phyloP scores from a whole-genome alignment of 805 yeast genomes.

The Myxozyma mucilagina region DNA sequence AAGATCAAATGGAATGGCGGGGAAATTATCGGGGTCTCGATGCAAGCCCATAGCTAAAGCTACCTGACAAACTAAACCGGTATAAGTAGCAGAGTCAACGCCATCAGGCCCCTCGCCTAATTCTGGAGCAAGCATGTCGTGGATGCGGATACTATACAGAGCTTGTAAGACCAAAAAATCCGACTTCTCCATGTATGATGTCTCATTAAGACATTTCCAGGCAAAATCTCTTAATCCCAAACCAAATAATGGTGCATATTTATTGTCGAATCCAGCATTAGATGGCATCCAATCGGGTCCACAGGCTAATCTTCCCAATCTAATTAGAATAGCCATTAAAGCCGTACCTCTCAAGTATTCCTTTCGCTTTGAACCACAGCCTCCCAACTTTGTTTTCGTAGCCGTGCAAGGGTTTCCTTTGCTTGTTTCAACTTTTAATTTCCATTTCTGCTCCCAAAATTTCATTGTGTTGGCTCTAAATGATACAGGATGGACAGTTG shows the following conservation, averaged over 20 bases:
- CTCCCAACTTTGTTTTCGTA: neutral
- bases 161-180: constrained; percentile 23
- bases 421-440: neutral
- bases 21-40: constrained; percentile 35
- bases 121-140: constrained; percentile 27
- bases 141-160: constrained; percentile 33
- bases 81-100: constrained; percentile 27
- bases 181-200: constrained; percentile 20
- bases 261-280: constrained; percentile 21
- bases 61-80: constrained; percentile 33
- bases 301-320: constrained; percentile 31
- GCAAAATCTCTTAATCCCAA: constrained; percentile 15
- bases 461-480: constrained; percentile 21
- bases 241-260: constrained; percentile 15
- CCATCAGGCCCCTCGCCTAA: constrained; percentile 32
- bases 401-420: neutral
- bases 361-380: constrained; percentile 6
- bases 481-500: constrained; percentile 28
- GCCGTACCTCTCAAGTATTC: constrained; percentile 29
- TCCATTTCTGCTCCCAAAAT: constrained; percentile 23
- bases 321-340: constrained; percentile 27
- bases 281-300: constrained; percentile 32
- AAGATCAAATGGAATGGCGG: constrained; percentile 27
- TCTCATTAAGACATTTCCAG: constrained; percentile 18
- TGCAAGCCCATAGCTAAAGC: constrained; percentile 37